Conservation (phyloP, 2,329 filamentous ascomycete genomes). For the Reticulascus tulasneorum region DNA sequence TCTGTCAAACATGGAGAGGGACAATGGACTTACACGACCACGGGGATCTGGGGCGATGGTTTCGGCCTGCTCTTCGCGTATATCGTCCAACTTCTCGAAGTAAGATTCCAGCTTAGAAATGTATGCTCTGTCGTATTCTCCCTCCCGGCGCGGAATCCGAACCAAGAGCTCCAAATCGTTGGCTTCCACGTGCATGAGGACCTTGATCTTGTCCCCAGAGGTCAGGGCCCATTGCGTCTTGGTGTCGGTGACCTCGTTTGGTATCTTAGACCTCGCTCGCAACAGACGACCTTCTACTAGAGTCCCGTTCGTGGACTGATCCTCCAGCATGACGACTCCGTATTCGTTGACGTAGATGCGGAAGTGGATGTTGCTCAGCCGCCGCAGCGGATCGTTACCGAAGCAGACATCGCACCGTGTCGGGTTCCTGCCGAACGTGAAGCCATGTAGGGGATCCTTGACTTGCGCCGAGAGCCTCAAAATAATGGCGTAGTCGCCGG, state of each 20-base stretch:
- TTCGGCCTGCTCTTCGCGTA: conserved; percentile 31
- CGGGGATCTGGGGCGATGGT: conserved; percentile 44
- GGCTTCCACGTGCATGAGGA: conserved; percentile 51
- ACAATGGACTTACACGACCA: conserved; percentile 39
- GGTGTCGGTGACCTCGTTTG: conserved; percentile 29
- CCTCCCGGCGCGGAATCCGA: conserved; percentile 73
- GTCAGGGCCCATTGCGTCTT: conserved; percentile 65
- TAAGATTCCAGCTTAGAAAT: conserved; percentile 66
- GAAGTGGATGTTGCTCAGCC: conserved; percentile 94
- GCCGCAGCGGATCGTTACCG: conserved; percentile 60
- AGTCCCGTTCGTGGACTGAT: conserved; percentile 94
- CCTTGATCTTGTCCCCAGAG: conserved; percentile 69
- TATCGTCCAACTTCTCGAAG: conserved; percentile 38
- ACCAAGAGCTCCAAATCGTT: conserved; percentile 77
- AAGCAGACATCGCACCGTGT: conserved; percentile 69
- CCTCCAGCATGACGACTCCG: conserved; percentile 85
- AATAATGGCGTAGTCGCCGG: conserved; percentile 66
- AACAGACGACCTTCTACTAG: conserved; percentile 73
- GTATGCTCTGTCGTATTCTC: conserved; percentile 61
- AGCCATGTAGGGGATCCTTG: conserved; percentile 68
- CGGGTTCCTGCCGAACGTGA: conserved; percentile 78
- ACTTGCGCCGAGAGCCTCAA: conserved; percentile 72
- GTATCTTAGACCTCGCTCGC: conserved; percentile 32
- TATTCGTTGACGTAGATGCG: conserved; percentile 86
- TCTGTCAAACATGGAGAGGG: not conserved